Conservation (phyloP, 2,329 filamentous ascomycete species). For the Malbranchea cinnamomea region DNA sequence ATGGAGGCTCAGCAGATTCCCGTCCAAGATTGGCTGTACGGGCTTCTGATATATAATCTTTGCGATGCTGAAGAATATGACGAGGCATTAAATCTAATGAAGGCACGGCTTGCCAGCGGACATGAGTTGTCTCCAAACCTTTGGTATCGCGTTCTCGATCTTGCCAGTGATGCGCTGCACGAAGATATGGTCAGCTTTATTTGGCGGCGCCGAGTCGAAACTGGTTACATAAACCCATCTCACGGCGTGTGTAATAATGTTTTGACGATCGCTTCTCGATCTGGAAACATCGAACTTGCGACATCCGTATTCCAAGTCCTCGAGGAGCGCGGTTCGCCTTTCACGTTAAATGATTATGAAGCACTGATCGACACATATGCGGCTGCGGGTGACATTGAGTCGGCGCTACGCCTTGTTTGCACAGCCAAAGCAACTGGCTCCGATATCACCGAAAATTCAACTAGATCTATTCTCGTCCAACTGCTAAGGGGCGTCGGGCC, state of each 20-base stretch:
- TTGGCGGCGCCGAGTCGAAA: constrained; percentile 54
- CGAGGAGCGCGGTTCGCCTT: constrained; percentile 37
- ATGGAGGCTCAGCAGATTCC: constrained; percentile 43
- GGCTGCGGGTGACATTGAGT: constrained; percentile 42
- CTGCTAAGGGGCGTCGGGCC: constrained; percentile 36
- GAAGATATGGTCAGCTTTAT: constrained; percentile 50
- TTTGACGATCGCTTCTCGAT: constrained; percentile 54
- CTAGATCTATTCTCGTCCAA: constrained; percentile 45
- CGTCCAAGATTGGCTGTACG: constrained; percentile 59
- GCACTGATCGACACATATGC: constrained; percentile 59
- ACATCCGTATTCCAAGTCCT: constrained; percentile 56
- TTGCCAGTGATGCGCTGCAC: constrained; percentile 49
- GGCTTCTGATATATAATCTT: constrained; percentile 61
- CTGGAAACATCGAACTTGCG: constrained; percentile 53
- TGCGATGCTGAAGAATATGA: constrained; percentile 59
- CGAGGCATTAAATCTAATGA: constrained; percentile 56
- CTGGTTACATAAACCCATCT: constrained; percentile 44
- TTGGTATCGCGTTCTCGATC: constrained; percentile 61
- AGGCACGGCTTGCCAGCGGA: constrained; percentile 36
- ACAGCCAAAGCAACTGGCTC: constrained; percentile 57
- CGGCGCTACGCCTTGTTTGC: constrained; percentile 54
- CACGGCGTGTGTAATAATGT: constrained; percentile 53
- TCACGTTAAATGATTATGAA: constrained; percentile 62
- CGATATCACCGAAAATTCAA: constrained; percentile 42
- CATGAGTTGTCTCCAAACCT: constrained; percentile 39